phyloP scores from a whole-genome alignment of 495 filamentous ascomycete species.

The Sabuloglossum arenarium region DNA sequence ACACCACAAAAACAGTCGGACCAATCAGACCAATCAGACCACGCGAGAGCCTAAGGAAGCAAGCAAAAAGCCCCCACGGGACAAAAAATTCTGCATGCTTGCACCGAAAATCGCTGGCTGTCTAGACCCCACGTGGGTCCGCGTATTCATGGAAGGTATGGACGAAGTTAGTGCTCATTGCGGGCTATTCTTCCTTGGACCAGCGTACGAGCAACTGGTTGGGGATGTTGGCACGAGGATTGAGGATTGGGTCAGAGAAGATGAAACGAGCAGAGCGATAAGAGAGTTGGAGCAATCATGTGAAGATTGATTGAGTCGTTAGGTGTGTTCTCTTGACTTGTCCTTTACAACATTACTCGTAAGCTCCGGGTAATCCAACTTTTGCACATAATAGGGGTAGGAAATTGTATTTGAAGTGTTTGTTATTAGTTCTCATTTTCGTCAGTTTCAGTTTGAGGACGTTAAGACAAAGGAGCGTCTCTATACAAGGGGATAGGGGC shows the following conservation, averaged over 20 bases:
- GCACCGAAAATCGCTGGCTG: conserved; percentile 30
- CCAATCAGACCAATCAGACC: conserved; percentile 9
- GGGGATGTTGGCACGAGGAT: conserved; percentile 51
- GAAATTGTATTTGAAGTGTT: too few relatives aligned
- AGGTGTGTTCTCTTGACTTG: too few relatives aligned
- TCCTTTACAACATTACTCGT: too few relatives aligned
- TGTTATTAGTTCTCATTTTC: too few relatives aligned
- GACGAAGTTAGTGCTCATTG: conserved; percentile 78
- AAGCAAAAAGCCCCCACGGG: conserved; percentile 3
- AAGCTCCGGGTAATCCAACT: too few relatives aligned
- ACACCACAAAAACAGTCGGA: conserved; percentile 3
- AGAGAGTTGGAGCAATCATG: neutral
- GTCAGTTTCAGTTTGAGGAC: too few relatives aligned
- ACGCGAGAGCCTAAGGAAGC: conserved; percentile 8
- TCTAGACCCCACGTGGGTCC: conserved; percentile 48
- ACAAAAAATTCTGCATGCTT: conserved; percentile 57
- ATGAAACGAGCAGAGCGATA: conserved; percentile 6
- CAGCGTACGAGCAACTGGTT: conserved; percentile 53
- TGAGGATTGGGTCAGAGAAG: conserved; percentile 50
- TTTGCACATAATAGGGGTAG: too few relatives aligned
- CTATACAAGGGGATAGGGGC: too few relatives aligned
- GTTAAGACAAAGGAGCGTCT: too few relatives aligned
- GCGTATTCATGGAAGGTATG: conserved; percentile 58
- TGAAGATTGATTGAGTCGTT: neutral
- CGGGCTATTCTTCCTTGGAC: conserved; percentile 48